phyloP scores from a whole-genome alignment of 805 yeast genomes.

The Teunomyces gatunensis region DNA sequence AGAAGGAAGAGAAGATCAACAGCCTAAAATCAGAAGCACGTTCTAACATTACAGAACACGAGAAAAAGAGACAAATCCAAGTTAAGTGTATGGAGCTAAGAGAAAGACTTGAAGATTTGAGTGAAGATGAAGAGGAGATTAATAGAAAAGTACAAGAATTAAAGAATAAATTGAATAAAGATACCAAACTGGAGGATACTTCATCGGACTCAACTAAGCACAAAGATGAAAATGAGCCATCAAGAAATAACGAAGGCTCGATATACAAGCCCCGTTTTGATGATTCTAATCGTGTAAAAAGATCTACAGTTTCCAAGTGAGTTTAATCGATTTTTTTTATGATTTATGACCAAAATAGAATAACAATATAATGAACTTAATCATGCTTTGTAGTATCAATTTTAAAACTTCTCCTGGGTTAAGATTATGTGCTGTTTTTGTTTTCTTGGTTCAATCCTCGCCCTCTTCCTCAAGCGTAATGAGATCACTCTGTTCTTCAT shows the following conservation, averaged over 20 bases:
- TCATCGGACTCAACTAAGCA: not conserved
- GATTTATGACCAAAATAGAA: slow-evolving; percentile 1
- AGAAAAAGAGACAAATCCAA: slow-evolving; percentile 38
- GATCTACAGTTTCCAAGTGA: not conserved
- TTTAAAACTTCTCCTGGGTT: not conserved
- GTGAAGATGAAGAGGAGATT: slow-evolving; percentile 30
- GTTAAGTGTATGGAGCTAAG: slow-evolving; percentile 49
- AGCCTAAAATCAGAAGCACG: slow-evolving; percentile 11
- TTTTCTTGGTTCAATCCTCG: not conserved
- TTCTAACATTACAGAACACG: slow-evolving; percentile 32
- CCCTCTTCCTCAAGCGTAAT: not conserved
- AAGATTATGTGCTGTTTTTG: too few species aligned
- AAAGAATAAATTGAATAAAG: slow-evolving; percentile 14
- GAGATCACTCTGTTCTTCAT: not conserved
- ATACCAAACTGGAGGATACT: not conserved
- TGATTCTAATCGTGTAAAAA: not conserved
- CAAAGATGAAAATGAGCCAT: not conserved
- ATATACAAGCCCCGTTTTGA: not conserved
- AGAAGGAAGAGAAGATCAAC: slow-evolving; percentile 9
- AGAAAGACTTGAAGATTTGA: slow-evolving; percentile 51
- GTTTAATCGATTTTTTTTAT: not conserved
- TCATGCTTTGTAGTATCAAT: not conserved
- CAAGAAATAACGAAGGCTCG: not conserved
- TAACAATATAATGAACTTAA: not conserved
- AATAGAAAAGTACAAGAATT: slow-evolving; percentile 19